These are phyloP conservation scores for Ettlia oleoabundans DNA, from an alignment of 139 green algal species.

Conservation along the genomic window DNA sequence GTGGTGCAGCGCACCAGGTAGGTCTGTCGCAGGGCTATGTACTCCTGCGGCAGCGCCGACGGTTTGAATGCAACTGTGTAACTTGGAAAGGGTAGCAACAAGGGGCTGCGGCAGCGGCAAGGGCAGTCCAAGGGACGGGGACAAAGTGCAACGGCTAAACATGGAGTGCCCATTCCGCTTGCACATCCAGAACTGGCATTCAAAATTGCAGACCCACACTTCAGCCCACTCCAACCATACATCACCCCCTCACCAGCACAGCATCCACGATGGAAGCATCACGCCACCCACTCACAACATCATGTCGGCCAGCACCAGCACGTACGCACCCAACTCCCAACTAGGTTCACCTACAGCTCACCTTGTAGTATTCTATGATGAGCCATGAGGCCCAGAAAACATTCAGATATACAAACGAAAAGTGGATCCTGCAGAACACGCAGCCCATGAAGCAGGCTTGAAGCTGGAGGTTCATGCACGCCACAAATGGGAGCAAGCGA, in stretches of 20 bases:
- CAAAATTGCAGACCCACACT: too few species aligned
- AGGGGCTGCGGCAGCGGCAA: background rate
- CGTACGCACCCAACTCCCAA: background rate
- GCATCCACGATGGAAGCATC: too few species aligned
- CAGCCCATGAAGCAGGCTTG: background rate
- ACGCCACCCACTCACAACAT: background rate
- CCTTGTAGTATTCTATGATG: slow-evolving; percentile 49
- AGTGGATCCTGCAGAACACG: slow-evolving; percentile 35
- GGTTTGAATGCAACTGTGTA: background rate
- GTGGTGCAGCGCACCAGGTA: slow-evolving; percentile 40
- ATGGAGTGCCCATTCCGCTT: too few species aligned
- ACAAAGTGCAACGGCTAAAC: too few species aligned
- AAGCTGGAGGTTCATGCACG: too few species aligned
- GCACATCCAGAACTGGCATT: too few species aligned
- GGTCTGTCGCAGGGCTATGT: slow-evolving; percentile 47
- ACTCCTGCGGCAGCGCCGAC: slow-evolving; percentile 23
- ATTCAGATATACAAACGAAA: slow-evolving; percentile 40
- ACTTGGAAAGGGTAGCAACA: background rate
- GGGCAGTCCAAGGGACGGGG: background rate
- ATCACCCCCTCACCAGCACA: too few species aligned
- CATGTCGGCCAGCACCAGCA: background rate
- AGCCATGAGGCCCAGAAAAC: slow-evolving; percentile 43
- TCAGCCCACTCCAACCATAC: too few species aligned
- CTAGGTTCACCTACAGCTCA: background rate
- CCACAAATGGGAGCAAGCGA: too few species aligned